Evolutionary conservation across 371 early-diverging fungal species (phyloP), one percentile per base, ranked within the genome.

Genomic region (Apophysomyces ossiformis): DNA sequence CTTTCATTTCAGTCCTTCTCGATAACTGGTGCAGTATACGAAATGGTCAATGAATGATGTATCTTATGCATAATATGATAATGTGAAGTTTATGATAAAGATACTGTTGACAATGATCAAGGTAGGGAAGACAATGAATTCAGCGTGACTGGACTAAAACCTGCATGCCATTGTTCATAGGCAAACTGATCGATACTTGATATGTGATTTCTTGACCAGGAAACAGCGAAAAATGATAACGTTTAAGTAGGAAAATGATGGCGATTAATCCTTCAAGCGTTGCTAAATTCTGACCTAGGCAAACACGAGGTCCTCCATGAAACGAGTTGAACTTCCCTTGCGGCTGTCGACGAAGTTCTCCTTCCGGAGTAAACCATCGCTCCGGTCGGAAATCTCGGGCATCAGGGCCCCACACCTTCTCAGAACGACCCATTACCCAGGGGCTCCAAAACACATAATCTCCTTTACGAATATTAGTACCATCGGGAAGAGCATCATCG

Each of bases 251-350:
- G 50, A 75, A 62, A 7, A 64, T 66, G 46, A 77, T 75, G 12
- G 75, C 66, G 4, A 78, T 76, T 57, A 84, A 44, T 0, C 77
- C 75, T 64, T 84, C 82, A 8, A 84, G 65, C 0, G 79, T 81
- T 1, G 84, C 84, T 36, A 84, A 74, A 1, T 78, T 74, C 50
- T 76, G 76, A 13, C 69, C 89, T 18, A 91, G 71, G 64, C 91
- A 92, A 16, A 88, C 80, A 35, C 92, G 81, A 1, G 92, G 91
- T 0, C 92, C 92, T 8, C 87, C 89, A 61, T 90, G 87, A 71
- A 90, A 89, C 5, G 78, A 78, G 6, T 77, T 76, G 78, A 78
- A 83, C 60, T 78, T 66, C 6, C 80, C 80, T 66, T 76, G 77
- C 15, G 73, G 68, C 44, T 78, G 74, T 36, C 78, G 74, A 5